phyloP scores from a whole-genome alignment of 768 basidiomycete species.

The Naganishia onofrii region DNA sequence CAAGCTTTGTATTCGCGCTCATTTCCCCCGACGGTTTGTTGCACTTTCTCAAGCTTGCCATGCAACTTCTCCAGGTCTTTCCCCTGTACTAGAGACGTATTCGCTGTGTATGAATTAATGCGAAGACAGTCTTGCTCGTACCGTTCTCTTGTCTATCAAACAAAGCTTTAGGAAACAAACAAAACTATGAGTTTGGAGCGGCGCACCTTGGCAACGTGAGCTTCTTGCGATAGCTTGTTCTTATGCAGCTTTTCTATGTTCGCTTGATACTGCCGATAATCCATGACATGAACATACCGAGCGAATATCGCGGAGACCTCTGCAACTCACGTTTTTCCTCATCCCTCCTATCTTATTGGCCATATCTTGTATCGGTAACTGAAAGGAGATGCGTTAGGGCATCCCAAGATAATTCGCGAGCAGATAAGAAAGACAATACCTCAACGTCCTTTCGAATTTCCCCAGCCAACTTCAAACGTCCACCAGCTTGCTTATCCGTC shows the following conservation, averaged over 20 bases:
- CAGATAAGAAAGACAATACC: conserved; percentile 51
- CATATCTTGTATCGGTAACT: conserved; percentile 21
- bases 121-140: conserved; percentile 88
- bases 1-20: conserved; percentile 91
- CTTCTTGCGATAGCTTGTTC: conserved; percentile 79
- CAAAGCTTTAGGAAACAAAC: not conserved
- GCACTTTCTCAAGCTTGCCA: conserved; percentile 78
- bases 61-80: conserved; percentile 88
- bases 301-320: not conserved
- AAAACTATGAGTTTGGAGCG: not conserved
- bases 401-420: not conserved
- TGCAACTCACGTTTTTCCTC: conserved; percentile 8
- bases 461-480: conserved; percentile 69
- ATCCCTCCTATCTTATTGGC: conserved; percentile 16
- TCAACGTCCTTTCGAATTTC: conserved; percentile 76
- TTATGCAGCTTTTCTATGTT: conserved; percentile 87
- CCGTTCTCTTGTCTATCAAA: conserved; percentile 71
- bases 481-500: conserved; percentile 75
- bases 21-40: conserved; percentile 83
- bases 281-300: not conserved
- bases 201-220: conserved; percentile 69
- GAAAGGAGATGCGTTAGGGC: not conserved
- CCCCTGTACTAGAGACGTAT: conserved; percentile 85
- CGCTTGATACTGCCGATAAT: conserved; percentile 56
- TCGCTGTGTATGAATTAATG: conserved; percentile 91